Conservation (phyloP, 78 protist species). For the Dictyostelium intermedium region DNA sequence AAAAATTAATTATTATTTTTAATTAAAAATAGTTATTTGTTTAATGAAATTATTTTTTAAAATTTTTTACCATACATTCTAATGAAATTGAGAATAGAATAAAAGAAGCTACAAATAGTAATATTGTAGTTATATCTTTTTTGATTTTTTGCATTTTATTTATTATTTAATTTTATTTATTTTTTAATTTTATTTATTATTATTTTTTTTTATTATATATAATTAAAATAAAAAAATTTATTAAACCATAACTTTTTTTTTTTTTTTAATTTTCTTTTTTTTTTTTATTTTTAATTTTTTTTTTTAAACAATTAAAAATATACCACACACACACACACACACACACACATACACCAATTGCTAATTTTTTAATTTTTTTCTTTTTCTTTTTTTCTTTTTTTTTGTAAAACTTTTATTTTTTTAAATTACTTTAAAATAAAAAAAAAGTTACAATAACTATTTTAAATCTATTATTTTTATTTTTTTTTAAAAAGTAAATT, state of each 20-base stretch:
- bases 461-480: background rate
- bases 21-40: too few relatives aligned
- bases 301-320: background rate
- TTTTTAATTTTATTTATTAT: background rate
- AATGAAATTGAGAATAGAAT: background rate
- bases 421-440: too few relatives aligned
- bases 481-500: background rate
- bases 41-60: too few relatives aligned
- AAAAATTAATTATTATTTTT: too few relatives aligned
- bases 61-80: background rate
- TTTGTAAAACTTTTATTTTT: background rate
- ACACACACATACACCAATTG: background rate
- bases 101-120: background rate
- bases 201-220: background rate
- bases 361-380: too few relatives aligned
- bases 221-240: background rate
- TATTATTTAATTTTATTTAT: background rate
- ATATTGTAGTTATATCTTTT: background rate
- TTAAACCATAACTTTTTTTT: background rate
- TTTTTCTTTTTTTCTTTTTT: too few relatives aligned
- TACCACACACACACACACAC: background rate
- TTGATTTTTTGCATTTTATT: background rate
- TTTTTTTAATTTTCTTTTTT: background rate
- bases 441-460: too few relatives aligned
- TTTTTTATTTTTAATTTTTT: background rate